Conservation (phyloP, 2,329 filamentous ascomycete genomes). For the Trichoderma guizhouense region DNA sequence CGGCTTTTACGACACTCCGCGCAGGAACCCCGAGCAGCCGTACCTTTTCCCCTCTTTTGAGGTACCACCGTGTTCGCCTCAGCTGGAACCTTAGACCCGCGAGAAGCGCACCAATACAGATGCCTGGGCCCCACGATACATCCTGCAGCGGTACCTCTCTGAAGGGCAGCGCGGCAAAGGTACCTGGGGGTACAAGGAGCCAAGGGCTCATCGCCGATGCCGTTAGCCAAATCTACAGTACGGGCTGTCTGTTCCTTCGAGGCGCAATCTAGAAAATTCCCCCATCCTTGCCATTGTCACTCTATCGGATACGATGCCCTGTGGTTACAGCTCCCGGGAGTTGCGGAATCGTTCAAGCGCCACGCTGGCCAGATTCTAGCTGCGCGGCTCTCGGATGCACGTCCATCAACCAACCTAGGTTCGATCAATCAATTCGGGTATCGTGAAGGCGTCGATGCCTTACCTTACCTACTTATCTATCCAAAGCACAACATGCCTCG, state of each 20-base stretch:
- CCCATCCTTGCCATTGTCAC: neutral
- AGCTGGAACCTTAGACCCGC: neutral
- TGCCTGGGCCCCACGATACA: neutral
- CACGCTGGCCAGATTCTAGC: neutral
- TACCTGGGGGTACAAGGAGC: neutral
- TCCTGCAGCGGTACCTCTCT: neutral
- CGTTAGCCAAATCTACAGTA: neutral
- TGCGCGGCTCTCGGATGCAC: neutral
- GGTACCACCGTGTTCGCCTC: neutral
- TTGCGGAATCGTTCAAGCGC: neutral
- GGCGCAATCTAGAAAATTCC: conserved; percentile 13
- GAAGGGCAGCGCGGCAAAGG: neutral
- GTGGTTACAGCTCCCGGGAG: neutral
- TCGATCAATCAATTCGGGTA: neutral
- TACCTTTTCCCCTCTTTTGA: conserved; percentile 7
- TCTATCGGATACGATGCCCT: neutral
- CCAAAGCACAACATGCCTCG: neutral
- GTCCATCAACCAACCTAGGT: neutral
- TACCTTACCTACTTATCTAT: no score
- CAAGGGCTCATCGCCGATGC: neutral
- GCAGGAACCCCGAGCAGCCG: neutral
- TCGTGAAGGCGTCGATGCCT: neutral
- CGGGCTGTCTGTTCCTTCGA: conserved; percentile 3
- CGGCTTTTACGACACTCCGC: neutral
- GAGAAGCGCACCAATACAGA: neutral